These are phyloP conservation scores for Acmispon strigosus DNA, from an alignment of 306 rosid species.

Conservation along the genomic window DNA sequence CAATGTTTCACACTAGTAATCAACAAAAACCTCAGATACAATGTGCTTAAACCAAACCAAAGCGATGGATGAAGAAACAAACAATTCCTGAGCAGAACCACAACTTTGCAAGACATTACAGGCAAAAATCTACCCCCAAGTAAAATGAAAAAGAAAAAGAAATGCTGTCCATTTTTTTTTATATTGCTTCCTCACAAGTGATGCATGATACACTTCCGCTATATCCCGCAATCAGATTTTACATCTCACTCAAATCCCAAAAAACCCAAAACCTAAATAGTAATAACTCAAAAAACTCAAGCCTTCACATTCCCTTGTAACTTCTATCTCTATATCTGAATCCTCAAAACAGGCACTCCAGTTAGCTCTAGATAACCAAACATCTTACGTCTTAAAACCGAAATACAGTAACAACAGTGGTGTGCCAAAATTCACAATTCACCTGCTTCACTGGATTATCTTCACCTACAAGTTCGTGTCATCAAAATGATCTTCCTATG, in stretches of 20 bases:
- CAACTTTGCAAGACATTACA: conserved; percentile 56
- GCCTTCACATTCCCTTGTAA: conserved; percentile 72
- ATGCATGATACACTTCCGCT: conserved; percentile 89
- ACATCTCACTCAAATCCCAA: conserved; percentile 92
- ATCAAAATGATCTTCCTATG: conserved; percentile 62
- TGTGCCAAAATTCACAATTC: conserved; percentile 70
- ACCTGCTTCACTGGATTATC: conserved; percentile 72
- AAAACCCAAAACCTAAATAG: conserved; percentile 41
- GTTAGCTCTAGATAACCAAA: conserved; percentile 76
- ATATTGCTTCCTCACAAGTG: conserved; percentile 74
- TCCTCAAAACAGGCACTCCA: conserved; percentile 69
- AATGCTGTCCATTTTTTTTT: conserved; percentile 36
- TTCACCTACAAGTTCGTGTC: conserved; percentile 57
- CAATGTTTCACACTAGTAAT: conserved; percentile 71
- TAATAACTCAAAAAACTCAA: conserved; percentile 71
- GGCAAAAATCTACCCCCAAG: conserved; percentile 52
- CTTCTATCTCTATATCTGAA: conserved; percentile 73
- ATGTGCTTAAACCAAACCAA: conserved; percentile 58
- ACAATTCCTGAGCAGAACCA: conserved; percentile 55
- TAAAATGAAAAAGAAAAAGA: conserved; percentile 5
- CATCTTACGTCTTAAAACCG: conserved; percentile 37
- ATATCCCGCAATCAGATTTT: conserved; percentile 99
- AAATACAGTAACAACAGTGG: conserved; percentile 56
- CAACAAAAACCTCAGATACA: conserved; percentile 58
- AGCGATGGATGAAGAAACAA: conserved; percentile 42